phyloP scores from a whole-genome alignment of 2,329 filamentous ascomycete genomes.

The Beauveria sp. region DNA sequence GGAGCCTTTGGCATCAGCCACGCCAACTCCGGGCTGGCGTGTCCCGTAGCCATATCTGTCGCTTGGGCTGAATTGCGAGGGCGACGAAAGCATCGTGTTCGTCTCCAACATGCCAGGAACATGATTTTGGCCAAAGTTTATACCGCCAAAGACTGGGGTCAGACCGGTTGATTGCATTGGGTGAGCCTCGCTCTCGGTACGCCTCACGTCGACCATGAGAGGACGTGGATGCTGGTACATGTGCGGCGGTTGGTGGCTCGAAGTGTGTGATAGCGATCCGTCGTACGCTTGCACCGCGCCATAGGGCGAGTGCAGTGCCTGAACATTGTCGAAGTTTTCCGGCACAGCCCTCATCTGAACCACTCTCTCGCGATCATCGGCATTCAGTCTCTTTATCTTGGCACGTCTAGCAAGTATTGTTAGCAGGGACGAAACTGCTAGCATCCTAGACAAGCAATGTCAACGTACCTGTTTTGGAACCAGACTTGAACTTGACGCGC shows the following conservation, averaged over 20 bases:
- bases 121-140: constrained; percentile 53
- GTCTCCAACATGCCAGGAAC: constrained; percentile 46
- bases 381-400: constrained; percentile 64
- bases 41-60: constrained; percentile 37
- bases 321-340: constrained; percentile 63
- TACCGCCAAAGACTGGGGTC: constrained; percentile 58
- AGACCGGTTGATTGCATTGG: constrained; percentile 61
- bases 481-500: constrained; percentile 93
- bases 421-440: constrained; percentile 3
- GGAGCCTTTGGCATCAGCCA: constrained; percentile 22
- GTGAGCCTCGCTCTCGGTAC: constrained; percentile 50
- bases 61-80: constrained; percentile 27
- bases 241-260: constrained; percentile 23
- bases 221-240: constrained; percentile 57
- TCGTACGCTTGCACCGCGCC: constrained; percentile 50
- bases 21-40: constrained; percentile 31
- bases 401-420: constrained; percentile 43
- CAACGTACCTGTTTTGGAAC: constrained; percentile 87
- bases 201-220: constrained; percentile 60
- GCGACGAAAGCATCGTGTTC: constrained; percentile 49
- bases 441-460: background rate
- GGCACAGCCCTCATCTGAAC: constrained; percentile 66
- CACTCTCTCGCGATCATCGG: constrained; percentile 63
- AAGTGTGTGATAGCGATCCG: constrained; percentile 37
- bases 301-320: constrained; percentile 60